Conservation (phyloP, 2,329 filamentous ascomycete species). For the Aspergillus ustus region DNA sequence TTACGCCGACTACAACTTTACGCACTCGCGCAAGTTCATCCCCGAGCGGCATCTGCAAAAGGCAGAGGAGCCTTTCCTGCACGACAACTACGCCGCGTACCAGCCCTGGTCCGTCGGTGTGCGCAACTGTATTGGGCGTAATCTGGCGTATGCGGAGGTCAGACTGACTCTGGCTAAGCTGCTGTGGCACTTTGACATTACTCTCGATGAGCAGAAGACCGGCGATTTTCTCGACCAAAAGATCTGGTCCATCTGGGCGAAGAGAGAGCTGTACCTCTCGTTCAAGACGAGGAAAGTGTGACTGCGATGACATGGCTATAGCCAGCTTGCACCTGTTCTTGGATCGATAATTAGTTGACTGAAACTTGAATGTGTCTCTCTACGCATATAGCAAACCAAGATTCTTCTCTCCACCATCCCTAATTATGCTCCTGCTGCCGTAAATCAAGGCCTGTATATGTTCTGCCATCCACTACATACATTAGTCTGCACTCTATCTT, state of each 20-base stretch:
- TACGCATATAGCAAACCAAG: no score
- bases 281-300: not conserved
- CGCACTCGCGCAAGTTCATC: slow-evolving; percentile 48
- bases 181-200: slow-evolving; percentile 56
- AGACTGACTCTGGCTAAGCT: slow-evolving; percentile 53
- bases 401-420: no score
- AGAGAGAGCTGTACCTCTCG: not conserved
- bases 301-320: no score
- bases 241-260: slow-evolving; percentile 10
- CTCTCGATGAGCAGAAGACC: slow-evolving; percentile 40
- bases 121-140: slow-evolving; percentile 56
- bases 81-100: slow-evolving; percentile 50
- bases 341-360: no score
- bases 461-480: no score
- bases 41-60: slow-evolving; percentile 54
- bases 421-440: no score
- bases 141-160: slow-evolving; percentile 57
- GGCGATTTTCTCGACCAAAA: slow-evolving; percentile 45
- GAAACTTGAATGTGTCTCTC: no score
- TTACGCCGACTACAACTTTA: slow-evolving; percentile 50
- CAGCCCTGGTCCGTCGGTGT: slow-evolving; percentile 56
- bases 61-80: slow-evolving; percentile 35
- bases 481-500: no score
- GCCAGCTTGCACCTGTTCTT: no score
- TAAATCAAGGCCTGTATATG: no score